Base-by-base conservation (phyloP, 2,329 filamentous ascomycete species). In the Fusarium sp. region DNA sequence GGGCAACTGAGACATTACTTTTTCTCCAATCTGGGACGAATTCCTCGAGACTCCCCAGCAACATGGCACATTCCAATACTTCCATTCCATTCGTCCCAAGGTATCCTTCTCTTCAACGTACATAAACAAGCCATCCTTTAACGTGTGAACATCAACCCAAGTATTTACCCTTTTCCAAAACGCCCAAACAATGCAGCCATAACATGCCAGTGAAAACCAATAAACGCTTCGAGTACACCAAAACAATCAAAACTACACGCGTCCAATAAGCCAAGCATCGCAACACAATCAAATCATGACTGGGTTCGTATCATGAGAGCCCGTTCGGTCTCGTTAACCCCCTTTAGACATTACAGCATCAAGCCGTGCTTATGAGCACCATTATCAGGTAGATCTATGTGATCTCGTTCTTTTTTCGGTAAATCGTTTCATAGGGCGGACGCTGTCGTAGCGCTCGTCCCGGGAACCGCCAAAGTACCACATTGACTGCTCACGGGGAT, bases 391-490 rank as follows among this genome's bases (percentile, higher is more conserved):
- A 42, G 77, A 80, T 69, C 79, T 72, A 24, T 71, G 66, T 35
- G 73, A 71, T 66, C 75, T 72, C 62, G 69, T 69, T 63, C 70
- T 64, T 77, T 82, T 84, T 79, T 87, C 85, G 2, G 86, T 87
- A 71, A 84, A 87, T 59, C 82, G 80, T 70, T 82, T 82, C 68
- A 86, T 80, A 38, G 85, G 81, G 55, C 86, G 80, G 11, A 88
- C 82, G 33, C 86, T 86, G 15, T 87, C 74, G 24, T 82, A 79
- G 24, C 81, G 82, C 69, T 85, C 84, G 57, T 83, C 83, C 63
- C 82, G 70, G 51, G 80, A 76, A 48, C 84, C 80, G 44, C 85
- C 85, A 68, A 90, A 86, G 60, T 82, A 84, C 89, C 89, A 90
- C 60, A 84, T 77, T 36, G 85, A 88, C 81, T 86, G 87, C 63